These are phyloP conservation scores for Triticum aestivum DNA, from an alignment of 176 grass and related monocot species.

Conservation along the genomic window DNA sequence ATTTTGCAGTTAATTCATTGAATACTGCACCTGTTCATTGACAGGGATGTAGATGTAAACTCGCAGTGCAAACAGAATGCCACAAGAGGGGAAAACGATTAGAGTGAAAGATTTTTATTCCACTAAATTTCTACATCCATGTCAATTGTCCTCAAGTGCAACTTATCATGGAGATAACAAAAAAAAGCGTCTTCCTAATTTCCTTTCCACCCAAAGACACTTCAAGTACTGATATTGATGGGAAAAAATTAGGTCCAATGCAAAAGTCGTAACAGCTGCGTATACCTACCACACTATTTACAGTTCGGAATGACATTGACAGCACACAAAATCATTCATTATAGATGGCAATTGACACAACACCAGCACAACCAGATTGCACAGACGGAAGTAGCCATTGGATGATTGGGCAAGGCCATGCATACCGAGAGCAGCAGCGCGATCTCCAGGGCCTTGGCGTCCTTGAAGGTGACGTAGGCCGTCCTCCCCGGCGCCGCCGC, in stretches of 20 bases:
- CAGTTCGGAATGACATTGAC: conserved; percentile 5
- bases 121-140: background rate
- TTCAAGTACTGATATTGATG: background rate
- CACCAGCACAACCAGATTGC: background rate
- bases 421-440: conserved; percentile 86
- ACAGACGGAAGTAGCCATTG: background rate
- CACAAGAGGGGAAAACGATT: background rate
- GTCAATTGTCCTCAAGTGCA: background rate
- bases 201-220: background rate
- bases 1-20: background rate
- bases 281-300: conserved; percentile 2
- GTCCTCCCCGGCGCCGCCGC: conserved; percentile 44
- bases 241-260: background rate
- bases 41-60: conserved; percentile 80
- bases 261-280: background rate
- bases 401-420: conserved; percentile 6
- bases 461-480: conserved; percentile 91
- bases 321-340: background rate
- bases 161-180: background rate
- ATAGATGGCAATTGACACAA: background rate
- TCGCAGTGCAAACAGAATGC: background rate
- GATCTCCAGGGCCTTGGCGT: conserved; percentile 86
- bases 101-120: background rate
- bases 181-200: background rate
- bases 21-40: conserved; percentile 54